Conservation (phyloP, 2,329 filamentous ascomycete genomes). For the Blumeria graminis region DNA sequence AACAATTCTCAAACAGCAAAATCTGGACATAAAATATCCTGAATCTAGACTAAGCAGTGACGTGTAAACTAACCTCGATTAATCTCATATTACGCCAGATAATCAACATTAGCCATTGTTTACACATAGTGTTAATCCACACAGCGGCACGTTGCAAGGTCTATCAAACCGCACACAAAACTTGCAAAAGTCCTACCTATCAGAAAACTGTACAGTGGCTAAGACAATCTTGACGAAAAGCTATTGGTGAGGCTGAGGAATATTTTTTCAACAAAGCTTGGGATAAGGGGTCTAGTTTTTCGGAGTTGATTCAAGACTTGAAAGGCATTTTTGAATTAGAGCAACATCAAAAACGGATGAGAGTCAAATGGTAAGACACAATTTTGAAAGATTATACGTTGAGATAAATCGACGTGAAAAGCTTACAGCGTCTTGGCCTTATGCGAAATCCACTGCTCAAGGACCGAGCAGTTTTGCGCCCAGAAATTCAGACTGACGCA, state of each 20-base stretch:
- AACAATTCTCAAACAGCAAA: no score
- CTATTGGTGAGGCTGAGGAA: background rate
- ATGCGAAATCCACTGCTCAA: background rate
- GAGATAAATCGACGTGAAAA: background rate
- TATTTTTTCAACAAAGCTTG: background rate
- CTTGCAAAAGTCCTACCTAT: background rate
- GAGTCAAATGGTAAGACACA: background rate
- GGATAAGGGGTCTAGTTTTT: background rate
- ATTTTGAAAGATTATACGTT: background rate
- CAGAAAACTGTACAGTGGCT: background rate
- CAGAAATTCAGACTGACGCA: background rate
- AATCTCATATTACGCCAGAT: no score
- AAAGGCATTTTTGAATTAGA: background rate
- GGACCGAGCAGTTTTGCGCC: no score
- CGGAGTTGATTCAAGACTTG: background rate
- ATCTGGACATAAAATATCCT: no score
- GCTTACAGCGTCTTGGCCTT: background rate
- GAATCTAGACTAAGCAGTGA: no score
- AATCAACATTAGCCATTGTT: no score
- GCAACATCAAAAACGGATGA: background rate
- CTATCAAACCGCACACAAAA: background rate
- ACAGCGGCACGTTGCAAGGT: no score
- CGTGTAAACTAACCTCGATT: no score
- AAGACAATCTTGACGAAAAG: background rate
- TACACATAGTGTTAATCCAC: no score